Conservation (phyloP, 257 asterid genomes). For the Gentiana macrophylla region DNA sequence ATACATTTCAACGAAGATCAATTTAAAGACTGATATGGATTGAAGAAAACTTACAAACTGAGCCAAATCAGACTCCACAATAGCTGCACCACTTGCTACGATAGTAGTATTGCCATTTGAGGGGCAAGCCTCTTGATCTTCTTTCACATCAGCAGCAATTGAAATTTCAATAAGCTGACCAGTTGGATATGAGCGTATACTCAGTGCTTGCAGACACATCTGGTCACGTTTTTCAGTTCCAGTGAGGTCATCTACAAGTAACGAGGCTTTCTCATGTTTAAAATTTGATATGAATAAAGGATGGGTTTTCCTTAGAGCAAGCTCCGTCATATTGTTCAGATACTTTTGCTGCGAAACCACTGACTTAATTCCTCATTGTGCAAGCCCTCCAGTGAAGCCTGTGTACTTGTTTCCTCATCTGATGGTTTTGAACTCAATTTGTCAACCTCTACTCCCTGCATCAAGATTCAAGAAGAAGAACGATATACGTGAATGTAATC, state of each 20-base stretch:
- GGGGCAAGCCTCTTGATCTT: constrained; percentile 31
- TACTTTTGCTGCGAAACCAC: constrained; percentile 52
- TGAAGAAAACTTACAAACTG: constrained; percentile 48
- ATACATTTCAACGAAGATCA: background rate
- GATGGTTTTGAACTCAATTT: constrained; percentile 31
- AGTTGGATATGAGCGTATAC: constrained; percentile 49
- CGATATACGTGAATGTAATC: constrained; percentile 1
- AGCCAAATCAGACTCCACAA: constrained; percentile 56
- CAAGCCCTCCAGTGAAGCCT: constrained; percentile 27
- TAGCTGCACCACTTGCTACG: constrained; percentile 26
- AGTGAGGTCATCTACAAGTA: constrained; percentile 43
- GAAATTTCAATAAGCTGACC: constrained; percentile 31
- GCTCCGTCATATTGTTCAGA: constrained; percentile 63
- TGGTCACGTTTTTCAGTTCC: constrained; percentile 49
- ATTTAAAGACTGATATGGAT: background rate
- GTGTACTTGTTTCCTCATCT: constrained; percentile 28
- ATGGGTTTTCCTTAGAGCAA: constrained; percentile 72
- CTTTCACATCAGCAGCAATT: constrained; percentile 19
- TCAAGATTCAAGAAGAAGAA: constrained; percentile 1
- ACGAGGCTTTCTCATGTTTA: constrained; percentile 60
- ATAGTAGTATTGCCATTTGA: constrained; percentile 22
- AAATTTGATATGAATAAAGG: constrained; percentile 67
- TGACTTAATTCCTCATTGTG: constrained; percentile 33
- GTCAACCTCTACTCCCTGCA: constrained; percentile 69
- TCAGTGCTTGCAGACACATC: constrained; percentile 59